Conservation (phyloP, 2,329 filamentous ascomycete genomes). For the Chaetomium olivaceum region DNA sequence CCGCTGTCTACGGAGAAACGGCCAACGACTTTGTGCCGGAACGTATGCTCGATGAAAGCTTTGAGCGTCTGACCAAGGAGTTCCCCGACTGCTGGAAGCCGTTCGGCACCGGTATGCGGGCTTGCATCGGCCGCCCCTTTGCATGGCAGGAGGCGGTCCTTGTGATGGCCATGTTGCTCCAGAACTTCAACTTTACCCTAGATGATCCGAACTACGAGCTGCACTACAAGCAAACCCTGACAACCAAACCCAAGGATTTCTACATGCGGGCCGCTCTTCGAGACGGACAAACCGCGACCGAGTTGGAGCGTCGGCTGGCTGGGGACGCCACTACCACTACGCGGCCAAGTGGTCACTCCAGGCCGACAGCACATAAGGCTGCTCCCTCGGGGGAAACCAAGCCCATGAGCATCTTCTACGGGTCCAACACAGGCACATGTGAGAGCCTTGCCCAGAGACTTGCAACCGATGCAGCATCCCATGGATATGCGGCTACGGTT, state of each 20-base stretch:
- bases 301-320: slow-evolving; percentile 49
- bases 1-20: slow-evolving; percentile 64
- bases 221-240: slow-evolving; percentile 57
- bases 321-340: slow-evolving; percentile 43
- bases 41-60: slow-evolving; percentile 69
- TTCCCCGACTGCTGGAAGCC: slow-evolving; percentile 68
- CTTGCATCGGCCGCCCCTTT: slow-evolving; percentile 72
- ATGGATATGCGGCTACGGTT: slow-evolving; percentile 59
- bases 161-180: slow-evolving; percentile 62
- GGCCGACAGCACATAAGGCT: background rate
- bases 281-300: slow-evolving; percentile 57
- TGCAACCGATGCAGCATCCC: slow-evolving; percentile 57
- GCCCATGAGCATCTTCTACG: slow-evolving; percentile 67
- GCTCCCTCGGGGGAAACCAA: background rate
- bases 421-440: slow-evolving; percentile 74
- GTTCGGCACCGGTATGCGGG: slow-evolving; percentile 60
- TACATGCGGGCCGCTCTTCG: slow-evolving; percentile 60
- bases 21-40: slow-evolving; percentile 68
- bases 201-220: slow-evolving; percentile 62
- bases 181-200: slow-evolving; percentile 68
- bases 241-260: slow-evolving; percentile 65
- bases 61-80: slow-evolving; percentile 60
- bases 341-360: slow-evolving; percentile 35
- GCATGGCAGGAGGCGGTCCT: slow-evolving; percentile 73
- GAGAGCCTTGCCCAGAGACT: slow-evolving; percentile 67